These are phyloP conservation scores for Fraxinus xanthoxyloides DNA, from an alignment of 305 asterid genomes.

Conservation along the genomic window DNA sequence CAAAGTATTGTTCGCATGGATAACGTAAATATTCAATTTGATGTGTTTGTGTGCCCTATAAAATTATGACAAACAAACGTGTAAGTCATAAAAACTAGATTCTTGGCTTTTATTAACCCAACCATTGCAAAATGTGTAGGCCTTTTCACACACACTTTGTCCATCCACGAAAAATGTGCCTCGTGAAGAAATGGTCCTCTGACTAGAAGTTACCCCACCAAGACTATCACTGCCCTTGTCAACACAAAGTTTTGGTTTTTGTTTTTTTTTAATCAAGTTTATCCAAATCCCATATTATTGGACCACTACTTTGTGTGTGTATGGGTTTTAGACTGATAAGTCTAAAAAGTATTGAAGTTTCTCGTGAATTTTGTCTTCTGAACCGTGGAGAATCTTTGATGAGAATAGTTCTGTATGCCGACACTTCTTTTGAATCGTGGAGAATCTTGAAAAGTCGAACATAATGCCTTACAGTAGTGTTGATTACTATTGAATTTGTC, in stretches of 20 bases:
- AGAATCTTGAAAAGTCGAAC: background rate
- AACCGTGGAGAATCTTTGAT: background rate
- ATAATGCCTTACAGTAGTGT: background rate
- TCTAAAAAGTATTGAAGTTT: background rate
- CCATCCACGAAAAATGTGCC: conserved; percentile 14
- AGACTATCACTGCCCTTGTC: conserved; percentile 32
- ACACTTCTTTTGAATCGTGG: background rate
- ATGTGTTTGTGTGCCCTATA: background rate
- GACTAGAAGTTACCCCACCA: conserved; percentile 32
- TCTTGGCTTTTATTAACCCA: conserved; percentile 6
- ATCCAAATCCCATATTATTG: conserved; percentile 23
- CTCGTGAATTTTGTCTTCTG: background rate
- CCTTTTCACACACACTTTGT: conserved; percentile 24
- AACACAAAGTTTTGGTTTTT: conserved; percentile 24
- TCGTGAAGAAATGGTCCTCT: conserved; percentile 8
- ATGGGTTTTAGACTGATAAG: background rate
- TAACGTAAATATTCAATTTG: background rate
- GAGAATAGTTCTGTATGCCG: background rate
- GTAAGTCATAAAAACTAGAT: background rate
- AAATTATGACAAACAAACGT: background rate
- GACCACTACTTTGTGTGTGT: conserved; percentile 7
- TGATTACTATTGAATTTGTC: background rate
- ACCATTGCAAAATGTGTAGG: conserved; percentile 10
- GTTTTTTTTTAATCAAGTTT: conserved; percentile 4
- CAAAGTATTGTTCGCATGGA: background rate